Evolutionary conservation across 805 yeast species (phyloP), one percentile per base, ranked within the genome.

Genomic region (Monosporozyma unispora): DNA sequence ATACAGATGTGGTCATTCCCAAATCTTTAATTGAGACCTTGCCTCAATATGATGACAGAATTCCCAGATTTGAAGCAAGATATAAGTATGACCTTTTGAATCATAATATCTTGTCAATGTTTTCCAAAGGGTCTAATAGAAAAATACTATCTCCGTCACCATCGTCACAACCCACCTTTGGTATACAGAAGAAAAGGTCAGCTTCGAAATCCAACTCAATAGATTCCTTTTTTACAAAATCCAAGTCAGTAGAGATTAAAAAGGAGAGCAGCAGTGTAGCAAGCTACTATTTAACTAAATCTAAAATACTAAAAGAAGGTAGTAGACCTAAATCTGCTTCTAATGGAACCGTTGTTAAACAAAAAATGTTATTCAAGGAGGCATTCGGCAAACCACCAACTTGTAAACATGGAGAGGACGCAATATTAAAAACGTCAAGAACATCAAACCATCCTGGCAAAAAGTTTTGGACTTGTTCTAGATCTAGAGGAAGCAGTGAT

Each of bases 381-480:
- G 44, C 53, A 6, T 60, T 57, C 49, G 67, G 64, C 1, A 52
- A 55, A 12, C 58, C 70, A 1, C 84, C 84, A 0, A 14, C 48
- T 5, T 79, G 84, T 58, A 66, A 69, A 29, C 83, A 79, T 55
- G 61, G 69, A 4, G 72, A 73, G 45, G 67, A 69, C n/a, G 72
- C 80, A 31, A 62, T 71, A 3, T 53, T 79, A 44, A 67, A 74
- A 52, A 71, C 78, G 0, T 77, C 80, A 0, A 70, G 62, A 54
- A 73, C 75, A 0, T 48, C 59, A 3, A 60, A 65, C 23, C 75
- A 75, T 50, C 72, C 67, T 37, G 82, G 82, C 0, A 69, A 66
- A 48, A 75, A 72, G 53, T 79, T 79, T 54, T 79, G 82, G 82
- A 69, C 76, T 21, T 79, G 84, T 57, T 52, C 68, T 0, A 65